These are phyloP conservation scores for Ceratocystis cacaofunesta DNA, from an alignment of 2,329 filamentous ascomycete species.

Conservation along the genomic window DNA sequence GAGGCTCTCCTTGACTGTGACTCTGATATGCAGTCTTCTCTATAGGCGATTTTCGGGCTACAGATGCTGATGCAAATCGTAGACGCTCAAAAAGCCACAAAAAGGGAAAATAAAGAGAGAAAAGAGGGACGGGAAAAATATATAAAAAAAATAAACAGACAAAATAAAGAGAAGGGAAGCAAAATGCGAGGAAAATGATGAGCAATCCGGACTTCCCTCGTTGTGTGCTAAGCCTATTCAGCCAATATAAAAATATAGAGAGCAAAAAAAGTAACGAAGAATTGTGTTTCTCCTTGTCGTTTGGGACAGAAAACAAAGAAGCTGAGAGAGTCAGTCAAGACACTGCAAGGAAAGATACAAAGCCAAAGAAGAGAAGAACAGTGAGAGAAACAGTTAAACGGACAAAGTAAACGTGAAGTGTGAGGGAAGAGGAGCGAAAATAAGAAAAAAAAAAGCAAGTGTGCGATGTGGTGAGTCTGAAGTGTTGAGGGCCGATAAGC, in stretches of 20 bases:
- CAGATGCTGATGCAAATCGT: background rate
- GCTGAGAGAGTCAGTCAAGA: background rate
- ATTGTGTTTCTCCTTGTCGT: background rate
- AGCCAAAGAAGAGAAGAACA: background rate
- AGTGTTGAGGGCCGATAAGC: slow-evolving; percentile 3
- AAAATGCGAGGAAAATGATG: background rate
- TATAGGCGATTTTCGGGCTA: background rate
- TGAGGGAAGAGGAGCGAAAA: background rate
- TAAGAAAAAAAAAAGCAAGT: background rate
- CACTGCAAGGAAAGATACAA: background rate
- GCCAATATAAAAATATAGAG: background rate
- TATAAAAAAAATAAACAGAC: background rate
- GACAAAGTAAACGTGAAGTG: background rate
- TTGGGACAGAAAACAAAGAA: background rate
- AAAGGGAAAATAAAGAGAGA: background rate
- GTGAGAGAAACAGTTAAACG: background rate
- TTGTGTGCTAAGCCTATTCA: background rate
- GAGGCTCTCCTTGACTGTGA: background rate
- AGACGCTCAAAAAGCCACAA: background rate
- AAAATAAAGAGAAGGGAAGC: background rate
- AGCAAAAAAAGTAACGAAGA: background rate
- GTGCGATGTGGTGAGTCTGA: background rate
- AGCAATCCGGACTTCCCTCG: background rate
- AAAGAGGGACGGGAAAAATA: background rate
- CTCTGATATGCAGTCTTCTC: background rate